Evolutionary conservation across 345 rosid genomes (phyloP).

Genomic region (Populus nigra): DNA sequence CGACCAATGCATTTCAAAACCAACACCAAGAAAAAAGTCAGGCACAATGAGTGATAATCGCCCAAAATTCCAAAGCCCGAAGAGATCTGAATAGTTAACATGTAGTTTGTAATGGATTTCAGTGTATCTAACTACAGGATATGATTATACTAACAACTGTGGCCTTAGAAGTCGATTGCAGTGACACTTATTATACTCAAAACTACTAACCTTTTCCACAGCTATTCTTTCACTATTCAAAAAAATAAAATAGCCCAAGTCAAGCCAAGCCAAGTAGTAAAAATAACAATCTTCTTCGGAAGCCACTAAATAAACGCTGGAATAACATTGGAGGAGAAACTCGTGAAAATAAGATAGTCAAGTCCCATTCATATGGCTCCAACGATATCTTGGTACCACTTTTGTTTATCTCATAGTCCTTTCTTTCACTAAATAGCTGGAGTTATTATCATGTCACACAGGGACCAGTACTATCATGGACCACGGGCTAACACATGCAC

Average conservation of each 20-base stretch:
- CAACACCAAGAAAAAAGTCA: not conserved
- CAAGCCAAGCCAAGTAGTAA: too few species aligned
- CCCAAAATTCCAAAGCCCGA: not conserved
- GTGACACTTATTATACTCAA: too few species aligned
- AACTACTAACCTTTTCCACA: too few species aligned
- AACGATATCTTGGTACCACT: not conserved
- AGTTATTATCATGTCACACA: not conserved
- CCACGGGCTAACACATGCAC: not conserved
- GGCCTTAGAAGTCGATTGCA: not conserved
- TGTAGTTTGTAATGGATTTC: not conserved
- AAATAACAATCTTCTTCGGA: too few species aligned
- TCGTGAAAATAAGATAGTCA: not conserved
- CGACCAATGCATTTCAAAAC: not conserved
- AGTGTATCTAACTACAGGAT: not conserved
- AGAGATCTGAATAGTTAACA: not conserved
- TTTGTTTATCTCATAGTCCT: too few species aligned
- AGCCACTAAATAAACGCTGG: too few species aligned
- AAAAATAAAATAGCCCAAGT: too few species aligned
- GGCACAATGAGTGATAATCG: not conserved
- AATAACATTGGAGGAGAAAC: not conserved
- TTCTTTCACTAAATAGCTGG: not conserved
- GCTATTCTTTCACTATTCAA: not conserved
- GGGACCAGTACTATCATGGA: not conserved
- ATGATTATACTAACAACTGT: not conserved
- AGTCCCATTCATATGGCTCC: not conserved